phyloP scores from a whole-genome alignment of 345 rosid species.

The Citrus sp. region DNA sequence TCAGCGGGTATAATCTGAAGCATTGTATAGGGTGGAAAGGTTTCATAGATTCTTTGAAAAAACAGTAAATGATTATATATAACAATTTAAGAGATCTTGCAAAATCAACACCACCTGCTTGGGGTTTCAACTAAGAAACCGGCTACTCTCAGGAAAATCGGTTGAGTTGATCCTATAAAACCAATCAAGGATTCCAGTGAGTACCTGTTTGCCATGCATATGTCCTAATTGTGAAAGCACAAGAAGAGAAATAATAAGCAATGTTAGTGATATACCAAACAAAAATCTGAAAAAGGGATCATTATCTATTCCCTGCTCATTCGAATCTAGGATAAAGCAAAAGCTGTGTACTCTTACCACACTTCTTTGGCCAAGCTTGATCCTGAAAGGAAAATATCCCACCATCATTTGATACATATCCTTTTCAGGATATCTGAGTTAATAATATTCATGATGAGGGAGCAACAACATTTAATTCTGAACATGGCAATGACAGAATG shows the following conservation, averaged over 20 bases:
- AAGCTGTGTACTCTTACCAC: conserved; percentile 31
- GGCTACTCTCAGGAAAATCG: not conserved
- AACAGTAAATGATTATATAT: not conserved
- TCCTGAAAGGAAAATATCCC: conserved; percentile 30
- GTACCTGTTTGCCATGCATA: conserved; percentile 58
- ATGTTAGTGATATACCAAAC: too few species aligned
- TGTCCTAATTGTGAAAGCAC: conserved; percentile 30
- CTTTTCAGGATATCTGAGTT: not conserved
- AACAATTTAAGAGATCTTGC: not conserved
- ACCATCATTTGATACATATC: not conserved
- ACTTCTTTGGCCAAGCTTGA: conserved; percentile 65
- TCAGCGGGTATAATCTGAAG: conserved; percentile 48
- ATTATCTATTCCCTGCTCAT: not conserved
- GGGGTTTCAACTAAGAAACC: not conserved
- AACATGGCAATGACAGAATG: not conserved
- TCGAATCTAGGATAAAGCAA: conserved; percentile 6
- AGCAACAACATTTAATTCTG: not conserved
- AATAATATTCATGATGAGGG: not conserved
- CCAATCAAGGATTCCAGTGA: conserved; percentile 4
- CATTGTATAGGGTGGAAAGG: too few species aligned
- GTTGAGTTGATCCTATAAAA: not conserved
- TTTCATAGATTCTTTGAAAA: not conserved
- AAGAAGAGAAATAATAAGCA: not conserved
- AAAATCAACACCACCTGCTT: not conserved
- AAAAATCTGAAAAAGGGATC: not conserved